Evolutionary conservation across 768 basidiomycete species (phyloP), one percentile per base, ranked within the genome.

Genomic region (Myochromella boudieri): DNA sequence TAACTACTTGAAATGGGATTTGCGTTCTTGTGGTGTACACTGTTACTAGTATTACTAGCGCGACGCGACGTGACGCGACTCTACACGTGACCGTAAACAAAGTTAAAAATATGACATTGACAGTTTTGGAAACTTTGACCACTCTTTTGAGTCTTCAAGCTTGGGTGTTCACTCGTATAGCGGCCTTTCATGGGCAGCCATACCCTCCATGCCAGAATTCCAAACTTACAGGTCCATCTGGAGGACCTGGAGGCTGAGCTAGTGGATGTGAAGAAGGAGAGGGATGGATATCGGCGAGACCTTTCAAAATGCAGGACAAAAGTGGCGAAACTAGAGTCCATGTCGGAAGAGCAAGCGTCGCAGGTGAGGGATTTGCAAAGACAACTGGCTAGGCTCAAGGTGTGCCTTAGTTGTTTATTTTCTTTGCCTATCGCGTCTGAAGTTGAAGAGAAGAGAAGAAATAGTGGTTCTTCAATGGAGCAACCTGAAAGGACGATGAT

Each of bases 321-420:
- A 3, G 46, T 47, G 6, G 46, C 46, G n/a, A 29, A 29, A 10
- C 28, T 47, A 11, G 40, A 37, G 2, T 47, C 46, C 9, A 4
- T 40, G 27, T 22, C 28, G 5, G 46, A 47, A 31, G 38, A 20
- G 3, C 46, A 40, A 29, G 38, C 28, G 18, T 40, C 46, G 3
- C n/a, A 47, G 24, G 6, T 47, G 8, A 18, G 46, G 29, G 46
- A 47, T 20, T 12, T 47, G 18, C 21, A 40, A 15, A 17, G 46
- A 20, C 46, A 47, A 31, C 18, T 40, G 9, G 46, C 39, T 6
- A 28, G 46, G 15, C 4, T 47, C 17, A 28, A 40, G 37, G 46
- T 40, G 3, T 11, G 37, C 34, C 12, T 46, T 7, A 31, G n/a
- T 14, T 5, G 8, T 24, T 21, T 15, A 21, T 31, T 25, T 14